Evolutionary conservation across 1,284 basidiomycete genomes (phyloP), one percentile per base, ranked within the genome.

Genomic region (Puccinia polysora): DNA sequence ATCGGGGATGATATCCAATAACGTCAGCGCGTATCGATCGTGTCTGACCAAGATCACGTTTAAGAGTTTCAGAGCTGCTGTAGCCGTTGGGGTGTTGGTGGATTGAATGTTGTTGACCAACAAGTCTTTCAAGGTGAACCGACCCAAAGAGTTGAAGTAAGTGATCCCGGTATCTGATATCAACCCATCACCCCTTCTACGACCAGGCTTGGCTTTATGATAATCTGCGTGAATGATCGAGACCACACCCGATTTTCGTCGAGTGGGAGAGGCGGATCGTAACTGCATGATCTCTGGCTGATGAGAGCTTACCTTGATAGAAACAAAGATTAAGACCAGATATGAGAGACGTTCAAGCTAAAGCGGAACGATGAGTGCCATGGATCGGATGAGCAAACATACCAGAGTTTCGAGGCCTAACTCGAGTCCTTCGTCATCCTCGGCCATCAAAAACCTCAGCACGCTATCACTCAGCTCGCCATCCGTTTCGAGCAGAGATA

Each of bases 81-180:
- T 86, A 0, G 84, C 83, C 0, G 90, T 85, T 0, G 86, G 80
- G 68, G 86, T 84, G 8, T 85, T 85, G 52, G 81, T 81, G 1
- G 89, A 91, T 14, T 84, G 83, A 28, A 95, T 81, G 77, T 91
- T 92, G 59, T 89, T 85, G 56, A 90, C 78, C 4, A 96, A 81
- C 30, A 96, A 84, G 77, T 96, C 92, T 77, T 91, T 92, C 23
- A 96, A 82, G 1, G 90, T 94, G 81, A 92, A 96, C 18, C 91
- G 86, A 14, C 88, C 89, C 80, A 88, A 85, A 0, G 89, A 87
- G 2, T 88, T 90, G 79, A 90, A 89, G 80, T 95, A 95, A 75
- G 68, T 60, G 32, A 70, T 70, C 45, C 87, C 86, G 0, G 88
- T 86, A 62, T 84, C 84, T 65, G 84, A 84, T 50, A 84, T 83